A percentile compares a stretch with the other conserved stretches of the same genome.
These are phyloP conservation scores for Komagataea norvegica DNA, from an alignment of 1,139 yeast species.

Conservation along the genomic window DNA sequence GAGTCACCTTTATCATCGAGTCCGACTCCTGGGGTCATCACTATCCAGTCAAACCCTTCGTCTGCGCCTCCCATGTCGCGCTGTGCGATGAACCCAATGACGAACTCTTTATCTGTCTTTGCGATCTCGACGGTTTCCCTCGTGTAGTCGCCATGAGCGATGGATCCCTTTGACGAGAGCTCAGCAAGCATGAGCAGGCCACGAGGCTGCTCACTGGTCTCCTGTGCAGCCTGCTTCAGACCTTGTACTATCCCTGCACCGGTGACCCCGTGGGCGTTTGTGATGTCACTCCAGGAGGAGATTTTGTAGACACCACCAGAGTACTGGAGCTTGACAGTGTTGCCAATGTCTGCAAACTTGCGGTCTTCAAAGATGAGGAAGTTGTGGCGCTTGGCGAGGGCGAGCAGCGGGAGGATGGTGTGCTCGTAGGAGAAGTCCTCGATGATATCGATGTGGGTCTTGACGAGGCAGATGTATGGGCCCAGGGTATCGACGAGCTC, in stretches of 20 bases:
- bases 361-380: conserved; percentile 93
- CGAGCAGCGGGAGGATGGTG: conserved; percentile 70
- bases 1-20: conserved; percentile 96
- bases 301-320: conserved; percentile 85
- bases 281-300: conserved; percentile 92
- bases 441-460: conserved; percentile 91
- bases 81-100: conserved; percentile 95
- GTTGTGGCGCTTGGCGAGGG: conserved; percentile 67
- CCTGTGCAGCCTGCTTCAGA: conserved; percentile 74
- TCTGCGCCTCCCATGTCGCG: conserved; percentile 76
- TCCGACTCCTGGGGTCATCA: conserved; percentile 98
- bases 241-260: conserved; percentile 94
- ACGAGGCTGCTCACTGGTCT: conserved; percentile 64
- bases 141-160: conserved; percentile 92
- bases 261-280: conserved; percentile 97
- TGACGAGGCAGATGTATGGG: conserved; percentile 85
- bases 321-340: conserved; percentile 92
- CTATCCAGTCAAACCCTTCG: conserved; percentile 89
- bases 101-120: conserved; percentile 78
- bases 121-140: conserved; percentile 86
- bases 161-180: conserved; percentile 85
- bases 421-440: conserved; percentile 81
- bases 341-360: conserved; percentile 98
- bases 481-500: conserved; percentile 73
- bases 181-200: conserved; percentile 96